Base-by-base conservation (phyloP, 768 basidiomycete genomes). In the Termitomyces sp. region DNA sequence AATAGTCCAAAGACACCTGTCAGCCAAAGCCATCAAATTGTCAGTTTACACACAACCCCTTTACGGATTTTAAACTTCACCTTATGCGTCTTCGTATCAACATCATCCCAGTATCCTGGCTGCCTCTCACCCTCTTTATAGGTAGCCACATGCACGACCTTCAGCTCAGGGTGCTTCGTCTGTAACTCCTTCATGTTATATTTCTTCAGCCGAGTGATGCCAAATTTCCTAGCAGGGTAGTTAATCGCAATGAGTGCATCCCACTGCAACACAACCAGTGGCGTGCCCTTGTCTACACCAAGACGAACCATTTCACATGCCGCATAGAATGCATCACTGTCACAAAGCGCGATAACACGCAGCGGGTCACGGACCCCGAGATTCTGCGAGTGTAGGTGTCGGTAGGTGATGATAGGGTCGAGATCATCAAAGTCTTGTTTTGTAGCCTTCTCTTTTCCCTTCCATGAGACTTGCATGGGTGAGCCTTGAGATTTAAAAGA, bases 61-160 rank as follows among this genome's bases (percentile, higher is more conserved):
- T 32, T 52, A 2, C 40, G 17, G 19, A 15, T 32, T 15, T 42
- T 17, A 11, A 38, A 35, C 51, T 62, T 15, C 62, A 92, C 94
- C 80, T 99, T 99, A 74, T 99, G 95, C 14, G 93, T 96, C 56
- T 79, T 78, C 1, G 88, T 86, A 67, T 96, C 87, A 12, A 94
- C 83, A 60, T 94, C 79, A n/a, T 89, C 83, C 87, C 90, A 92
- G 68, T 98, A 97, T 1, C 87, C 87, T 17, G 96, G 92, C 68
- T 95, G 88, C 45, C 73, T 73, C 52, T 90, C 90, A 5, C 93
- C 93, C 61, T 93, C 90, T 64, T 80, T 88, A 71, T 93, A 98
- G 11, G 97, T 98, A 17, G 95, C 94, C 15, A 96, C 93, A 73
- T 99, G 96, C 7, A 97, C 88, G 3, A 92, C 83, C 34, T 82